Percentiles rank a stretch among this genome's conserved stretches.
Conservation (phyloP, 2,329 filamentous ascomycete genomes). For the Magnaporthiopsis incrustans region DNA sequence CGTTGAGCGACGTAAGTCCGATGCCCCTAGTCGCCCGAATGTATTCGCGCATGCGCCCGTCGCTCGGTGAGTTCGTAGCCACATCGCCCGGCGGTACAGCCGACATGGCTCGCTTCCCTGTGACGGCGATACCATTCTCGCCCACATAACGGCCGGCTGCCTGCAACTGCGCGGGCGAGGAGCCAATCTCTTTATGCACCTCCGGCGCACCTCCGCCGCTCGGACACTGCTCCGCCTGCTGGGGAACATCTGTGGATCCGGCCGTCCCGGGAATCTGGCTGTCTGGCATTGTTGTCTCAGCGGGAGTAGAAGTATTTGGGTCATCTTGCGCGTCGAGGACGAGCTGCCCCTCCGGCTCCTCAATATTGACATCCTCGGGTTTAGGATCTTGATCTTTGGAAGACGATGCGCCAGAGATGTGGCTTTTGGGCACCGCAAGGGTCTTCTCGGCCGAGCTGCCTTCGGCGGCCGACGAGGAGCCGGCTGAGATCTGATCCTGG, state of each 20-base stretch:
- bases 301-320: background rate
- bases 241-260: background rate
- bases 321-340: slow-evolving; percentile 16
- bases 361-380: slow-evolving; percentile 44
- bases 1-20: slow-evolving; percentile 42
- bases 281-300: background rate
- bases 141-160: slow-evolving; percentile 21
- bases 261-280: background rate
- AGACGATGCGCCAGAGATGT: background rate
- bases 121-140: slow-evolving; percentile 26
- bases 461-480: background rate
- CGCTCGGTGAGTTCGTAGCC: background rate
- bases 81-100: background rate
- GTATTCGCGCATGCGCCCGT: slow-evolving; percentile 38
- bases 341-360: slow-evolving; percentile 31
- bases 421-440: no score
- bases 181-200: slow-evolving; percentile 19
- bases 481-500: background rate
- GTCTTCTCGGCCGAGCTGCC: slow-evolving; percentile 16
- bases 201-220: background rate
- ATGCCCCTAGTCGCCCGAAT: slow-evolving; percentile 50
- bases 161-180: slow-evolving; percentile 23
- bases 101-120: slow-evolving; percentile 18
- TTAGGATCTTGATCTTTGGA: slow-evolving; percentile 25
- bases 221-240: background rate